Evolutionary conservation across 1,284 basidiomycete species (phyloP), one percentile per base, ranked within the genome.

Genomic region (Abortiporus biennis): DNA sequence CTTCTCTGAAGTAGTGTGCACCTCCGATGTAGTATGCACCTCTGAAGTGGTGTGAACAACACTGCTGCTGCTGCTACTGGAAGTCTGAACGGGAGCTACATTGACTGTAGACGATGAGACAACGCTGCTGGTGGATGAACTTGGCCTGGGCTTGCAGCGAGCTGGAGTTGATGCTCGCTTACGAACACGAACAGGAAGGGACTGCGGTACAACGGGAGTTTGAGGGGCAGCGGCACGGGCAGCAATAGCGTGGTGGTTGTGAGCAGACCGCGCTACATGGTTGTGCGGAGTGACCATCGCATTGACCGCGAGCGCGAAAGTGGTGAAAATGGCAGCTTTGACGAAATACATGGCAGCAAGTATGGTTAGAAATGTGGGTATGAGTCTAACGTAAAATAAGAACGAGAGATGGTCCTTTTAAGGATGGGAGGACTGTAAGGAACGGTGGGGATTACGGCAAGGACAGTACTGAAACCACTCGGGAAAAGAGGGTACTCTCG

Each of bases 271-370:
- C 31, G 64, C 53, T 36, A 56, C 42, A n/a, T n/a, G n/a, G n/a
- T n/a, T n/a, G 51, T 76, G 72, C 29, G 71, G 73, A 30, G 67
- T 71, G 1, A 71, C 63, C 42, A 74, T 60, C 36, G 72, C 72
- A 42, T 64, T 47, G 46, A 64, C 66, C 23, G 68, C 63, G 53
- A 71, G 56, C 46, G 67, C 62, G 58, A 72, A 46, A 52, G 68
- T 59, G 54, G 76, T 49, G 51, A 75, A 51, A 48, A 73, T 53
- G 53, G 78, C 32, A 59, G 72, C 49, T 48, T 56, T 58, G 55
- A 61, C 44, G 62, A 78, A 44, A 38, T 36, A 39, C 49, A 51
- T 51, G 12, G 40, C 25, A 24, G 36, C 6, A 25, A 9, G 36
- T 38, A 27, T 31, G 34, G 21, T 33, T 12, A 35, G 4, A 29